Evolutionary conservation across 805 yeast species (phyloP).

Genomic region (Dipodascus geniculatus): DNA sequence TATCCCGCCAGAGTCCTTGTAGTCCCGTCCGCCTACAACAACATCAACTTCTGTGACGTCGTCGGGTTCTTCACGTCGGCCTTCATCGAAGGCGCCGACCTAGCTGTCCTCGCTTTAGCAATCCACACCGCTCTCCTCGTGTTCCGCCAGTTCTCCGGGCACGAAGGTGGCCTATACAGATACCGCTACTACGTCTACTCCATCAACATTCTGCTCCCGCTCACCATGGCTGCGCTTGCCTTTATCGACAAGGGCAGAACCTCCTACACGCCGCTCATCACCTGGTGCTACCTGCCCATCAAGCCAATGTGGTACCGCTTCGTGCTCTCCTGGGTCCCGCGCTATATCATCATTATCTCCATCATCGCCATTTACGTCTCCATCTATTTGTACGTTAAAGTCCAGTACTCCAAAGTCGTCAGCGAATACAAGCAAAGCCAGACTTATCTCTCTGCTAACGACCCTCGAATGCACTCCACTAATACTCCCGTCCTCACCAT

Average conservation of each 20-base stretch:
- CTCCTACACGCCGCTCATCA: constrained; percentile 42
- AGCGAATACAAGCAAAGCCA: constrained; percentile 22
- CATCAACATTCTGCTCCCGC: constrained; percentile 47
- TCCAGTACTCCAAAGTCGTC: constrained; percentile 20
- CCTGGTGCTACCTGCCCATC: constrained; percentile 73
- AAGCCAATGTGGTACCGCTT: constrained; percentile 62
- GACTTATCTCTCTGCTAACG: constrained; percentile 7
- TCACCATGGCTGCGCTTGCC: constrained; percentile 59
- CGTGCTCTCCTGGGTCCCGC: constrained; percentile 70
- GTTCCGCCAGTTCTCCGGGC: constrained; percentile 43
- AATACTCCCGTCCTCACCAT: not conserved
- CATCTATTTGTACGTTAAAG: constrained; percentile 57
- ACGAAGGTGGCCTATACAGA: constrained; percentile 54
- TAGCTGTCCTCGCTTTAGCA: constrained; percentile 74
- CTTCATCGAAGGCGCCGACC: constrained; percentile 75
- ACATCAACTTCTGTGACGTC: constrained; percentile 43
- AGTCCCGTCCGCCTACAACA: constrained; percentile 33
- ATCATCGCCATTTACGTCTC: constrained; percentile 56
- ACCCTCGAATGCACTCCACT: not conserved
- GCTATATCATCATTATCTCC: constrained; percentile 52
- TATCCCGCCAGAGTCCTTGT: constrained; percentile 52
- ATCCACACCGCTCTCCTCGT: constrained; percentile 68
- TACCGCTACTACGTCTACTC: constrained; percentile 48
- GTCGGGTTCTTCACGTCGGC: constrained; percentile 75
- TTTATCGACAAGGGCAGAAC: constrained; percentile 42